phyloP scores from a whole-genome alignment of 352 stramenopile species.

The Globisporangium alternatum region DNA sequence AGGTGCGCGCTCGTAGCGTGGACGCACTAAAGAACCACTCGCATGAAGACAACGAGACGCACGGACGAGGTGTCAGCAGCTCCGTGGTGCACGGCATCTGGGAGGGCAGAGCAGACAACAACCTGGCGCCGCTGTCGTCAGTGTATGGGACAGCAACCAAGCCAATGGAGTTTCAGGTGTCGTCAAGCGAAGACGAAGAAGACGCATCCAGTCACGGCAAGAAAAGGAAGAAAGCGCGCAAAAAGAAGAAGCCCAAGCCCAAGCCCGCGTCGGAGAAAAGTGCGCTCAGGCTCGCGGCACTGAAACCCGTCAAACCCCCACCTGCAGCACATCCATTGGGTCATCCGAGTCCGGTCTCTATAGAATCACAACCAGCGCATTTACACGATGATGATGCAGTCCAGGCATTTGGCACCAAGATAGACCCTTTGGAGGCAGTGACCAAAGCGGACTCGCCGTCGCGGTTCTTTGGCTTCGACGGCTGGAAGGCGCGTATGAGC shows the following conservation, averaged over 20 bases:
- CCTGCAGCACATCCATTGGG: background rate
- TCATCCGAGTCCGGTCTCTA: background rate
- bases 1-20: background rate
- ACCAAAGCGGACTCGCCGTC: constrained; percentile 16
- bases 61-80: background rate
- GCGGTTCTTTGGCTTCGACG: constrained; percentile 19
- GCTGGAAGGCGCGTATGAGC: background rate
- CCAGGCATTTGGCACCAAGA: background rate
- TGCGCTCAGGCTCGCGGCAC: background rate
- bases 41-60: background rate
- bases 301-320: constrained; percentile 14
- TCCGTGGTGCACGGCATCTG: constrained; percentile 10
- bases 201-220: background rate
- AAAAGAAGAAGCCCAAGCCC: constrained; percentile 17
- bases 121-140: constrained; percentile 8
- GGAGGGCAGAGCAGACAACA: constrained; percentile 14
- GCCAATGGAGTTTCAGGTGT: constrained; percentile 12
- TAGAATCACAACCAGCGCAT: background rate
- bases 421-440: background rate
- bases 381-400: background rate
- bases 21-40: background rate
- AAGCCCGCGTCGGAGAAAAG: background rate
- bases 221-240: constrained; percentile 5
- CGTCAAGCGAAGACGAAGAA: constrained; percentile 15
- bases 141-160: background rate